phyloP scores from a whole-genome alignment of 2,329 filamentous ascomycete species.

The Cladosporium sp. region DNA sequence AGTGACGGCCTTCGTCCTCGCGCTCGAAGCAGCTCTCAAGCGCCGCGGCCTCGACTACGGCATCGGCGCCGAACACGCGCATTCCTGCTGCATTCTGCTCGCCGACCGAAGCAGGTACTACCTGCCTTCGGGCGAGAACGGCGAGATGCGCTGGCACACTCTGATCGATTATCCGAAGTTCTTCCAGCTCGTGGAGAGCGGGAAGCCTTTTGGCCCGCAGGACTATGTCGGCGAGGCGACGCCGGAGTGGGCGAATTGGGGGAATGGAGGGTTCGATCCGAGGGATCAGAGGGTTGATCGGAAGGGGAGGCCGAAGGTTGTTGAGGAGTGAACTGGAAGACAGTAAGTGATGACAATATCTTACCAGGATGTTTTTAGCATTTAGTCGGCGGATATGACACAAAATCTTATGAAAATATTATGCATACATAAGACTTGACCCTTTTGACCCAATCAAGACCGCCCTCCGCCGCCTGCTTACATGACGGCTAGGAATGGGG shows the following conservation, averaged over 20 bases:
- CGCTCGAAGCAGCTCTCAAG: slow-evolving; percentile 65
- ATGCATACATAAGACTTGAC: too few relatives aligned
- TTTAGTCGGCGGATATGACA: too few relatives aligned
- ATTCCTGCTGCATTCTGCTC: slow-evolving; percentile 87
- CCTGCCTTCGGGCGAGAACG: slow-evolving; percentile 46
- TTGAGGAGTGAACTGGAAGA: background rate
- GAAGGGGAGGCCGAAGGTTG: slow-evolving; percentile 54
- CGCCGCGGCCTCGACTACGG: slow-evolving; percentile 75
- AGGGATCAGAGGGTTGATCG: slow-evolving; percentile 81
- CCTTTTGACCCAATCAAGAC: too few relatives aligned
- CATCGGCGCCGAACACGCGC: slow-evolving; percentile 90
- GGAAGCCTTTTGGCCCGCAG: slow-evolving; percentile 67
- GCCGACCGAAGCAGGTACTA: slow-evolving; percentile 73
- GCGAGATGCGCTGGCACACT: slow-evolving; percentile 71
- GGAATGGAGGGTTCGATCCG: slow-evolving; percentile 90
- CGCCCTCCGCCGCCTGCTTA: too few relatives aligned
- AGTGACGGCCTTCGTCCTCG: slow-evolving; percentile 75
- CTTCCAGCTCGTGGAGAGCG: slow-evolving; percentile 75
- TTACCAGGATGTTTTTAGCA: too few relatives aligned
- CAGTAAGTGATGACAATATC: background rate
- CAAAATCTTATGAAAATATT: too few relatives aligned
- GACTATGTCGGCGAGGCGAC: slow-evolving; percentile 85
- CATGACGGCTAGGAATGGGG: too few relatives aligned
- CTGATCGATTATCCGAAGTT: slow-evolving; percentile 86
- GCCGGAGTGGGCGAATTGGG: slow-evolving; percentile 93